Base-by-base conservation (phyloP, 2,329 filamentous ascomycete genomes). In the Colletotrichum gloeosporioides region DNA sequence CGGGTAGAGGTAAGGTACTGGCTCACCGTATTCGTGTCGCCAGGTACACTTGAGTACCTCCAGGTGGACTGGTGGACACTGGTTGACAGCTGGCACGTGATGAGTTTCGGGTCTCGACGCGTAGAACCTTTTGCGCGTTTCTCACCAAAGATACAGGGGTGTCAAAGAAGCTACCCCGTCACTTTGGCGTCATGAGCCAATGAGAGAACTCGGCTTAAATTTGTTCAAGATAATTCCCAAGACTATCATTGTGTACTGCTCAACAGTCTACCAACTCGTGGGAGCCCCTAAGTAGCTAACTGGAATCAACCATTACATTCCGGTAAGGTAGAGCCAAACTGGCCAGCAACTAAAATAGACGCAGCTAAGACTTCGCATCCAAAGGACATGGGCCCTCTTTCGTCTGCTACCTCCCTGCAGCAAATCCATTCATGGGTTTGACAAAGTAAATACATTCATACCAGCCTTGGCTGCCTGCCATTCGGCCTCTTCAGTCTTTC, bases 391-490 rank as follows among this genome's bases (percentile, higher is more conserved):
- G 32, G 22, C 64, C 44, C 15, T 32, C 9, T 29, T 44, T 16
- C 29, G 27, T 34, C 29, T 49, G 34, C 36, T 29, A 53, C 44
- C 44, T 57, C 22, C 16, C 27, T 69, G 44, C 44, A 57, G 53
- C 31, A 22, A 64, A 34, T 57, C 32, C 57, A 59, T 69, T 32
- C 22, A 49, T 25, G 55, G 39, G 22, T 25, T 31, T 9, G 34
- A 73, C 73, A 74, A 49, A 68, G 36, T 55, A 73, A 73, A 73
- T 64, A 63, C 63, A 67, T 22, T 73, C 62, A 27, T 73, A 57
- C 59, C 29, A 59, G 63, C 70, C 64, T 18, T 68, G 36, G 7
- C 69, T 22, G 29, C 29, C 44, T 63, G 53, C 62, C 69, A 62
- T 62, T 57, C 32, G 70, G 34, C 65, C 49, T 55, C 62, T 62